Conservation (phyloP, 176 grass and related monocot genomes). For the Typha latifolia region DNA sequence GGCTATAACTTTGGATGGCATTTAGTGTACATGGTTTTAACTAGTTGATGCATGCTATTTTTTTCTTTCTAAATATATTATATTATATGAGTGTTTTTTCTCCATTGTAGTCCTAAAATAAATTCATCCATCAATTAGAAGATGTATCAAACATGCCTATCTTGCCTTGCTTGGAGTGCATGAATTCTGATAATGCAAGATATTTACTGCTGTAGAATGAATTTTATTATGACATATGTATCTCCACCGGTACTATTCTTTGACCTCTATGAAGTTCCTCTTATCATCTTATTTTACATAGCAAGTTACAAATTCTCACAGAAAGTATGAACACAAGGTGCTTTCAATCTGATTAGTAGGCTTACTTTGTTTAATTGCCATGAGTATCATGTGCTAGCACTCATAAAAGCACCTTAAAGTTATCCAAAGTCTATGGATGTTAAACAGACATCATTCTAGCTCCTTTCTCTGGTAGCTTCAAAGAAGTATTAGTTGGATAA, state of each 20-base stretch:
- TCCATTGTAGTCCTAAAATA: not conserved
- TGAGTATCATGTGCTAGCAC: too few relatives aligned
- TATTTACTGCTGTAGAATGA: not conserved
- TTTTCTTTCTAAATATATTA: too few relatives aligned
- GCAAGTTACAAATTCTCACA: too few relatives aligned
- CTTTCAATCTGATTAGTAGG: too few relatives aligned
- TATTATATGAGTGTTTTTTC: too few relatives aligned
- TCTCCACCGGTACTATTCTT: not conserved
- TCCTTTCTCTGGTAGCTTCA: conserved; percentile 3
- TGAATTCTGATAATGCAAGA: not conserved
- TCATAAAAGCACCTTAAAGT: too few relatives aligned
- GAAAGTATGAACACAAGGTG: too few relatives aligned
- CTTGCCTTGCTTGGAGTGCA: not conserved
- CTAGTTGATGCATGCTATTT: too few relatives aligned
- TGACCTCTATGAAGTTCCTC: not conserved
- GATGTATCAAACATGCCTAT: not conserved
- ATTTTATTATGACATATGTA: not conserved
- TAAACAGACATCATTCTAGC: too few relatives aligned
- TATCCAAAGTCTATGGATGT: too few relatives aligned
- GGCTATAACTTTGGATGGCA: not conserved
- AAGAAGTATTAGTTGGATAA: conserved; percentile 10
- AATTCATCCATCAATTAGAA: not conserved
- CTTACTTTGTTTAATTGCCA: too few relatives aligned
- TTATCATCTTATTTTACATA: not conserved
- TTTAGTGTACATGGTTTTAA: not conserved